phyloP scores from a whole-genome alignment of 768 basidiomycete species.

The Artomyces pyxidatus region DNA sequence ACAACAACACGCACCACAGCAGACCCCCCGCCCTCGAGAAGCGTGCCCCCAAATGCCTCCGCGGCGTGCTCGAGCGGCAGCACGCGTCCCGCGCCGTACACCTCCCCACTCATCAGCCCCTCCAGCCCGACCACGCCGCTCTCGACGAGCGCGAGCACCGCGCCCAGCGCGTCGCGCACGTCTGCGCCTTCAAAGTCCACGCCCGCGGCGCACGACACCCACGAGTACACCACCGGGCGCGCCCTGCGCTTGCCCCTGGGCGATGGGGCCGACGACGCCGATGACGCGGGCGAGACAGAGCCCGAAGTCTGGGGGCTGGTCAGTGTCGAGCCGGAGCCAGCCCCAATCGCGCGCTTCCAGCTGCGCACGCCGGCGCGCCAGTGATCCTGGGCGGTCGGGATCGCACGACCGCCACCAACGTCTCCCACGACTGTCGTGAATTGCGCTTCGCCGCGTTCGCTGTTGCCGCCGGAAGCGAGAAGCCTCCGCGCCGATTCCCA shows the following conservation, averaged over 20 bases:
- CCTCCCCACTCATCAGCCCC: constrained; percentile 24
- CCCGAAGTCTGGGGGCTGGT: neutral
- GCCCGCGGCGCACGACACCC: constrained; percentile 75
- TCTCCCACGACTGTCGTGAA: constrained; percentile 83
- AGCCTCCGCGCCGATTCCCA: constrained; percentile 69
- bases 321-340: neutral
- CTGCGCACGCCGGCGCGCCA: constrained; percentile 67
- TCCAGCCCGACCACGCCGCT: constrained; percentile 25
- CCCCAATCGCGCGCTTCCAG: constrained; percentile 29
- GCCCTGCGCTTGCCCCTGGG: neutral
- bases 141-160: constrained; percentile 31
- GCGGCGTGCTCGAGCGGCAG: constrained; percentile 50
- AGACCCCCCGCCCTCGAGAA: constrained; percentile 25
- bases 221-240: constrained; percentile 62
- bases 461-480: constrained; percentile 31
- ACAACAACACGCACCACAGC: constrained; percentile 24
- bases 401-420: constrained; percentile 43
- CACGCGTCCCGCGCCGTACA: constrained; percentile 24
- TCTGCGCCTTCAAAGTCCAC: constrained; percentile 80
- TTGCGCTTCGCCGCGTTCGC: constrained; percentile 30
- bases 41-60: constrained; percentile 33
- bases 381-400: constrained; percentile 66
- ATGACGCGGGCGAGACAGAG: too few relatives aligned
- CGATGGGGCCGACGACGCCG: neutral
- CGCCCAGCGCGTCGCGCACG: constrained; percentile 44